These are phyloP conservation scores for Pythium dissimile DNA, from an alignment of 352 stramenopile genomes.

Conservation along the genomic window DNA sequence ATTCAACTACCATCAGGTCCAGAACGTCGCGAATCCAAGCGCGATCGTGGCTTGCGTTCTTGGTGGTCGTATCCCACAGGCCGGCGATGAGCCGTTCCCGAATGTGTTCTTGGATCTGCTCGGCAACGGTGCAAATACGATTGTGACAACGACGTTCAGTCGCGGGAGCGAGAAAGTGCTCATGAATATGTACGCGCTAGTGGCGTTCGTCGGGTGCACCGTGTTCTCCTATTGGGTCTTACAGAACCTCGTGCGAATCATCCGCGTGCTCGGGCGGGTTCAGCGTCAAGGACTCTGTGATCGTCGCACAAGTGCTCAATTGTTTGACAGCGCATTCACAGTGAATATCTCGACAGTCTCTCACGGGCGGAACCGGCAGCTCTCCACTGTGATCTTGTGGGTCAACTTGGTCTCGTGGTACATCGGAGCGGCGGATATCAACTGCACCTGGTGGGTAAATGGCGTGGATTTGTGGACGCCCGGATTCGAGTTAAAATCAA, in stretches of 20 bases:
- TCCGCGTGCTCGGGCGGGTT: not conserved
- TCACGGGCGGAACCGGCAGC: constrained; percentile 17
- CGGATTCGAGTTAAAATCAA: constrained; percentile 2
- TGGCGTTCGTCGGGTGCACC: constrained; percentile 13
- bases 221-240: constrained; percentile 14
- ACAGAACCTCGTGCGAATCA: not conserved
- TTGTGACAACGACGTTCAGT: constrained; percentile 17
- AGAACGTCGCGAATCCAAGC: constrained; percentile 2
- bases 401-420: constrained; percentile 20
- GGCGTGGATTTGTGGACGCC: constrained; percentile 18
- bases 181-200: constrained; percentile 16
- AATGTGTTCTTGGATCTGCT: constrained; percentile 18
- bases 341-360: constrained; percentile 13
- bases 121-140: constrained; percentile 9
- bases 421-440: constrained; percentile 20
- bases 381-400: constrained; percentile 15
- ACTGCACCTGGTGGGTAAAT: constrained; percentile 20
- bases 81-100: constrained; percentile 9
- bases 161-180: constrained; percentile 18
- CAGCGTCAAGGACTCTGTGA: not conserved
- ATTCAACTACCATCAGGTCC: not conserved
- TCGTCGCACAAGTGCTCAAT: not conserved
- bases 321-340: constrained; percentile 9
- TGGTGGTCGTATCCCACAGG: constrained; percentile 12
- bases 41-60: constrained; percentile 14